Evolutionary conservation across 179 eudicot genomes (phyloP), one percentile per base, ranked within the genome.

Genomic region (Spinacia oleracea): DNA sequence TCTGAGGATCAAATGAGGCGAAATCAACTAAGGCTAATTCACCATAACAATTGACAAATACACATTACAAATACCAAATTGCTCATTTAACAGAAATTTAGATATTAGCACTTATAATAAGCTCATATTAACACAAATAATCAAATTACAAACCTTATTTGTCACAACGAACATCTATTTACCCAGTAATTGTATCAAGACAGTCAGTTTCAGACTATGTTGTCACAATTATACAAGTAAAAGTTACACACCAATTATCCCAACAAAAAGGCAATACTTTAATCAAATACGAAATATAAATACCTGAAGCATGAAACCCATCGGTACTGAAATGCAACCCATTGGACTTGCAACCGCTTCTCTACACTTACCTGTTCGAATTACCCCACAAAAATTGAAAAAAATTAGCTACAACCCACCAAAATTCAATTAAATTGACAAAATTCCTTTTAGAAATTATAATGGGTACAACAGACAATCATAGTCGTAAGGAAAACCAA

Each of bases 281-380:
- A 12, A 34, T 31, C 29, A 29, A 45, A 34, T 69, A 75, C 0
- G n/a, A n/a, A 15, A 53, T 1, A 51, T 21, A 72, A 40, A 20
- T 79, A 76, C 85, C 80, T 83, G 85, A 79, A 79, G 63, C 6
- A 72, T 12, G 18, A 75, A 53, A 9, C 77, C 59, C 55, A 60
- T 70, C 2, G 79, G 85, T 43, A 75, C 31, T 0, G 73, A 83
- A 71, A 83, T 42, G 35, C 64, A 83, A 55, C 79, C 77, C 85
- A 83, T 75, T 75, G 73, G 20, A 71, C 31, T 63, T 21, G 79
- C 29, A 74, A 31, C 60, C 18, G 12, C 42, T 56, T 78, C 35
- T 35, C 40, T 5, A 53, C 51, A 31, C 25, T 60, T 67, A 69
- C 59, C 81, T 78, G 74, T 43, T 48, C 67, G 10, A 73, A 45